These are phyloP conservation scores for Exophiala mesophila DNA, from an alignment of 2,329 filamentous ascomycete species.

Conservation along the genomic window DNA sequence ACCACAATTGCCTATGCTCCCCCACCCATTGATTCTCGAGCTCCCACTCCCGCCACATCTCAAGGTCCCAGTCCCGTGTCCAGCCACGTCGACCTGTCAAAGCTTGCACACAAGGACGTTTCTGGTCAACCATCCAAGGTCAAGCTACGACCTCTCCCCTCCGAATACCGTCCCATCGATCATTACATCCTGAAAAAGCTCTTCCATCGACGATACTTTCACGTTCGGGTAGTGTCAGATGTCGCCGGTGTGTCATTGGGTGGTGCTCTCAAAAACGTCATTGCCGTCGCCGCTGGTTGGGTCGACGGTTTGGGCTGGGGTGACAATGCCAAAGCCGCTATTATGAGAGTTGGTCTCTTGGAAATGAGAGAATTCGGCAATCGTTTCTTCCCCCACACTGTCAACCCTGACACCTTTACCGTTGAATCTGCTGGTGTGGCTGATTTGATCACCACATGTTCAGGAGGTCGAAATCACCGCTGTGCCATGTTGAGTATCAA, in stretches of 20 bases:
- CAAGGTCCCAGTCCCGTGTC: slow-evolving; percentile 48
- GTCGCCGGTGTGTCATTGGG: slow-evolving; percentile 96
- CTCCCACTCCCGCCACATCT: slow-evolving; percentile 57
- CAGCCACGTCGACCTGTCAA: slow-evolving; percentile 47
- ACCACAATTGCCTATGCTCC: slow-evolving; percentile 96
- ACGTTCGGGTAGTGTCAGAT: slow-evolving; percentile 87
- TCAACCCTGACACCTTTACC: slow-evolving; percentile 83
- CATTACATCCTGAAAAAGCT: slow-evolving; percentile 77
- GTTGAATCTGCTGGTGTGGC: slow-evolving; percentile 93
- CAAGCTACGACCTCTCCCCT: slow-evolving; percentile 68
- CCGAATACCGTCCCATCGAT: slow-evolving; percentile 79
- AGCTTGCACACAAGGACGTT: slow-evolving; percentile 63
- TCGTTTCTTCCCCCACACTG: slow-evolving; percentile 81
- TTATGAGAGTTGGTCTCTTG: slow-evolving; percentile 92
- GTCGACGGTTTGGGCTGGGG: slow-evolving; percentile 95
- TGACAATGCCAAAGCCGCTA: slow-evolving; percentile 96
- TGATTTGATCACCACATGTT: slow-evolving; percentile 91
- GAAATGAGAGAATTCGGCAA: slow-evolving; percentile 97
- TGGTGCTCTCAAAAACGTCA: slow-evolving; percentile 93
- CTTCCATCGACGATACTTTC: slow-evolving; percentile 96
- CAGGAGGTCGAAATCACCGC: slow-evolving; percentile 85
- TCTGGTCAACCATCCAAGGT: slow-evolving; percentile 63
- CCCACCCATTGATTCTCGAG: slow-evolving; percentile 77
- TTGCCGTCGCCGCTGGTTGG: slow-evolving; percentile 89
- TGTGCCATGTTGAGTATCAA: slow-evolving; percentile 86